Percentiles rank a stretch among this genome's conserved stretches.
phyloP scores from a whole-genome alignment of 2,329 filamentous ascomycete species.

The Venturia asperata region DNA sequence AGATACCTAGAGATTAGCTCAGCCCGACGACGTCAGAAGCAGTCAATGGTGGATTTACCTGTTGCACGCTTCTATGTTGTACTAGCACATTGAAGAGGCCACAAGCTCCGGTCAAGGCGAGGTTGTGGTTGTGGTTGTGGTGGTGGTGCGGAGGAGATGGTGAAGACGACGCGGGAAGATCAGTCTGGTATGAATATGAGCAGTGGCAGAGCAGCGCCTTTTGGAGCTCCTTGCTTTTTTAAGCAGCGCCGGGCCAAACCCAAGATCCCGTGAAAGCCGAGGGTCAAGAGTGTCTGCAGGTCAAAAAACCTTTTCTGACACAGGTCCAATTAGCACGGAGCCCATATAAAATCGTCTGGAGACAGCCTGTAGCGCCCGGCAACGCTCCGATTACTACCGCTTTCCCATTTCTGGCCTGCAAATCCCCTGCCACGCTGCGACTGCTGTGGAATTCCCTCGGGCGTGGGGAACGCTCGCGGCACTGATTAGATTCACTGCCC shows the following conservation, averaged over 20 bases:
- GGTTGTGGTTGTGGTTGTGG: background rate
- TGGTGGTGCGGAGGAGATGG: background rate
- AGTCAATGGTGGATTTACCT: background rate
- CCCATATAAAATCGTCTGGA: background rate
- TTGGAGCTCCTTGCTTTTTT: constrained; percentile 4
- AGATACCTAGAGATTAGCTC: background rate
- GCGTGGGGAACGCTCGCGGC: background rate
- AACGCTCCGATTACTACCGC: constrained; percentile 4
- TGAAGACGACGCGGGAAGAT: background rate
- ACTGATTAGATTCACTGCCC: background rate
- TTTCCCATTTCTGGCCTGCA: background rate
- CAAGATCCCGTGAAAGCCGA: background rate
- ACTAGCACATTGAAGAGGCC: constrained; percentile 20
- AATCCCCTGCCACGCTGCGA: background rate
- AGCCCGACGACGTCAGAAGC: background rate
- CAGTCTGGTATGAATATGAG: too few relatives aligned
- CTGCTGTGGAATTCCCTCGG: background rate
- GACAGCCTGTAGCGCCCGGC: background rate
- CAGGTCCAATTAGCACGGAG: background rate
- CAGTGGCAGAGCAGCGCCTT: background rate
- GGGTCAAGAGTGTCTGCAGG: background rate
- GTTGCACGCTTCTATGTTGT: background rate
- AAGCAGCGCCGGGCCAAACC: background rate
- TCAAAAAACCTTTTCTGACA: constrained; percentile 9
- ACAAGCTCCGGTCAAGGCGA: background rate